Base-by-base conservation (phyloP, 2,329 filamentous ascomycete genomes). In the Didymella lethalis region DNA sequence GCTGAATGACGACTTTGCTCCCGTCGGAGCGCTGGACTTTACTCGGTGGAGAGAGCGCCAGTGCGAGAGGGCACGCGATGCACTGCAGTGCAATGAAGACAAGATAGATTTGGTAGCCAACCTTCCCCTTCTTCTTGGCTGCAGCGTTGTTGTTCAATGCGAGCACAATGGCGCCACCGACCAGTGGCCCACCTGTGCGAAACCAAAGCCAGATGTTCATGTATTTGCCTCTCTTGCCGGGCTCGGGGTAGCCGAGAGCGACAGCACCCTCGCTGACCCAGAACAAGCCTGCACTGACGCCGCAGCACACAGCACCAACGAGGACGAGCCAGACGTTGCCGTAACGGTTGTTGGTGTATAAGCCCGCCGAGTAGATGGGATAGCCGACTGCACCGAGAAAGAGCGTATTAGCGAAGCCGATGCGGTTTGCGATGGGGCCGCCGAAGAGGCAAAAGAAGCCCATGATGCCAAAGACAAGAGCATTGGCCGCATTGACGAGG, bases 311-410 rank as follows among this genome's bases (percentile, higher is more conserved):
- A 3, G 82, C 79, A 18, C 82, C 82, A 5, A 84, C 68, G 0
- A 83, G 74, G 0, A 84, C 81, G 29, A 84, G 78, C 83, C 82
- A 85, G 14, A 77, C 80, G 48, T 82, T 84, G 6, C 83, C 83
- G 62, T 76, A 83, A 4, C 80, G 75, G 66, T 83, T 83, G 64
- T 83, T 83, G 48, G 76, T 77, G 64, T 84, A 84, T 0, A 85
- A 70, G 45, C 36, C 44, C 7, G 46, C 61, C n/a, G 48, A 73
- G 59, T 84, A 84, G 23, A 83, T 56, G 0, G 81, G 80, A 61
- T 83, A 84, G 2, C 82, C 82, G 0, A 82, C 65, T 1, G 80
- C 78, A 23, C 82, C 80, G 3, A 81, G 66, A 4, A 79, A 65
- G 1, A 84, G 69, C 0, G 81, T 82, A 68, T 79, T 80, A 16